Base-by-base conservation (phyloP, 148 eudicot genomes). In the Simmondsia chinensis region DNA sequence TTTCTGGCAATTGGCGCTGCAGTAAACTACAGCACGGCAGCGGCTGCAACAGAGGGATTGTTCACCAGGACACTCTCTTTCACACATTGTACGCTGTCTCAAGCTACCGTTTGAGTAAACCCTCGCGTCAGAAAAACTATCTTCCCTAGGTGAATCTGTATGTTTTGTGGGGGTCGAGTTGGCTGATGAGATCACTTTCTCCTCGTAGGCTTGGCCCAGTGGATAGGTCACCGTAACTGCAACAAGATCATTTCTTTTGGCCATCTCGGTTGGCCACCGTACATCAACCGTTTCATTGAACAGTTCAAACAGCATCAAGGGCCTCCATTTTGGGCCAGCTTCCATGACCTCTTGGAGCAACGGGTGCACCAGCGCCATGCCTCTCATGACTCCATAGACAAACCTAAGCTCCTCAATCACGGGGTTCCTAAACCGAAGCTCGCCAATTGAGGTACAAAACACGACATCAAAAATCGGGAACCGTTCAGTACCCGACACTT, bases 281-380 rank as follows among this genome's bases (percentile, higher is more conserved):
- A 77, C 74, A 74, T 81, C 83, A 32, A 77, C 80, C 0, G 89
- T 81, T 64, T 81, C 89, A 56, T 76, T 74, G n/a, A 81, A 71
- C 7, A 78, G 76, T 32, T 65, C 70, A 63, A 81, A 81, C 28
- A 23, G 16, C 20, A 64, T 40, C 28, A 53, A 16, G 29, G 42
- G 71, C 11, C 71, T 50, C 62, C 72, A 68, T 37, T 57, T 62
- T 16, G 63, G 73, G 38, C 54, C 54, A 9, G 39, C 49, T 28
- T 43, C 39, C 25, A 24, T 22, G 19, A 64, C 73, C 39, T 71
- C 70, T 27, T 68, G 68, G 21, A 81, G 75, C 64, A 81, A 54
- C 2, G 78, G 80, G 39, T 81, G 80, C 16, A 76, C 66, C 45
- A 77, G 63, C 3, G 68, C 53, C 66, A 77, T 47, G 2, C 69